Evolutionary conservation across 2,329 filamentous ascomycete genomes (phyloP), one percentile per base, ranked within the genome.

Genomic region (Fusarium dlaminii): DNA sequence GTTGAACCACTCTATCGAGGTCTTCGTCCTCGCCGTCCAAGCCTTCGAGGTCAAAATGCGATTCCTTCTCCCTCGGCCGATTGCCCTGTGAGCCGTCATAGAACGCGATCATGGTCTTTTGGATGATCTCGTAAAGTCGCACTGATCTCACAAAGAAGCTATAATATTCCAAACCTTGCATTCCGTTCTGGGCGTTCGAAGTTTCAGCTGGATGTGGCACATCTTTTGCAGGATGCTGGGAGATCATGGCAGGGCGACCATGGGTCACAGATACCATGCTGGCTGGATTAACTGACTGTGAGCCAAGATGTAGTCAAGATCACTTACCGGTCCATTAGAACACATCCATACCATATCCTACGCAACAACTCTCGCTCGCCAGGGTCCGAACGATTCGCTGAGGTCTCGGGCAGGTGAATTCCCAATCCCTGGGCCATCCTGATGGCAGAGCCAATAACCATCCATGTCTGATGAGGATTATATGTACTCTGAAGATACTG

Each of bases 401-500:
- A 79, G 0, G 83, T 84, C 43, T 86, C 82, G 0, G 82, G 80
- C 7, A 86, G 74, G 56, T 87, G 85, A 34, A 87, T 75, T 0
- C 85, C 86, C 6, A 87, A 63, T 0, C 85, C 84, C 56, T 87
- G 84, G 0, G 86, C 86, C 22, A 83, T 86, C 3, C 85, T 80
- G 22, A 87, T 82, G 0, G 85, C 85, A 8, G 84, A 79, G 0
- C 86, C 86, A 1, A 85, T 83, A 9, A 85, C 82, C 77, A 87
- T 86, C 86, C 86, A 88, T 4, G 84, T 87, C 64, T 86, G 83
- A 65, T 87, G 84, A 0, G 84, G 82, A 11, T 83, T 82, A 18
- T 85, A 82, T 0, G 86, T 87, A 51, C 86, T 86, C 48, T 87
- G 86, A 1, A 87, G 76, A 65, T 87, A 87, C 49, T 86, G 86